Evolutionary conservation across 306 rosid species (phyloP).

Genomic region (Lathyrus aphaca): DNA sequence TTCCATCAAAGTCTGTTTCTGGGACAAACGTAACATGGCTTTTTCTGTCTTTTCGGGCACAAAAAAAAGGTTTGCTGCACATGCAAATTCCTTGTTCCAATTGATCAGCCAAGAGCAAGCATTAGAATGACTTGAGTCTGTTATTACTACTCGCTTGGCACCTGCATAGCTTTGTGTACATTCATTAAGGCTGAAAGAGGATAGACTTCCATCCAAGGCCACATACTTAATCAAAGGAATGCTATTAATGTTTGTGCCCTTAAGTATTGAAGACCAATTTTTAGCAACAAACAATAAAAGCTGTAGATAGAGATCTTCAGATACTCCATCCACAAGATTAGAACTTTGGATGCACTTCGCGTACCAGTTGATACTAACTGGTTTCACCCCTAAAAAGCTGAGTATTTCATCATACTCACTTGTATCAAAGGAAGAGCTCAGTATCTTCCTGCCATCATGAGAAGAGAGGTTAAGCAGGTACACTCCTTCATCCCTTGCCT

Average conservation of each 20-base stretch:
- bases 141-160: constrained; percentile 37
- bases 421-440: constrained; percentile 57
- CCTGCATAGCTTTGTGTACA: not conserved
- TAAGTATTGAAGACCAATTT: constrained; percentile 51
- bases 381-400: constrained; percentile 54
- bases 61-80: constrained; percentile 41
- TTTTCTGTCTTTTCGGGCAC: constrained; percentile 58
- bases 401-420: constrained; percentile 47
- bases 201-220: constrained; percentile 39
- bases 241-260: constrained; percentile 35
- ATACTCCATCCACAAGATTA: constrained; percentile 54
- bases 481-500: constrained; percentile 48
- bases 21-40: constrained; percentile 34
- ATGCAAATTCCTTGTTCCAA: constrained; percentile 53
- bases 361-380: constrained; percentile 63
- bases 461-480: constrained; percentile 55
- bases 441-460: constrained; percentile 50
- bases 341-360: constrained; percentile 68
- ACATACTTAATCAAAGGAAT: constrained; percentile 59
- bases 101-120: constrained; percentile 60
- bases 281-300: constrained; percentile 58
- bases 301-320: constrained; percentile 57
- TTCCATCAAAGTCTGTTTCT: constrained; percentile 37
- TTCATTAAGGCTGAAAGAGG: constrained; percentile 43
- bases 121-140: constrained; percentile 13